These are phyloP conservation scores for Blastocystis sp. DNA, from an alignment of 352 stramenopile genomes.

Conservation along the genomic window DNA sequence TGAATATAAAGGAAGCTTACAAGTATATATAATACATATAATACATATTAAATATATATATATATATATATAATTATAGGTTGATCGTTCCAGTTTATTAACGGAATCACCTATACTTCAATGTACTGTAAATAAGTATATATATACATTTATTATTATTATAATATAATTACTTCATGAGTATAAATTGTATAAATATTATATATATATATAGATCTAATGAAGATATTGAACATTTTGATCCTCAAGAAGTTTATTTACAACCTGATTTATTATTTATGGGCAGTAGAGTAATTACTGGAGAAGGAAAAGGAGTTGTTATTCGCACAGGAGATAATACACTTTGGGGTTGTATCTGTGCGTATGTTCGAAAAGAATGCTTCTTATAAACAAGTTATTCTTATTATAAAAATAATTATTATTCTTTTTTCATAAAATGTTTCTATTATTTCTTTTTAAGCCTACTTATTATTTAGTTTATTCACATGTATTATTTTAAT, in stretches of 20 bases:
- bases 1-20: constrained; percentile 5
- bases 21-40: too few relatives aligned
- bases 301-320: constrained; percentile 15
- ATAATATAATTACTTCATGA: background rate
- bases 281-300: constrained; percentile 18
- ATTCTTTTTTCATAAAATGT: too few relatives aligned
- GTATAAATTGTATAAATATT: background rate
- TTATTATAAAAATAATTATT: too few relatives aligned
- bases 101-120: constrained; percentile 13
- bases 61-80: too few relatives aligned
- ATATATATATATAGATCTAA: too few relatives aligned
- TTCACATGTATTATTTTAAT: too few relatives aligned
- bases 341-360: constrained; percentile 18
- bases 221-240: too few relatives aligned
- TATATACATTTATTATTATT: background rate
- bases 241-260: too few relatives aligned
- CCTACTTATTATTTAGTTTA: too few relatives aligned
- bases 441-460: too few relatives aligned
- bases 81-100: constrained; percentile 25
- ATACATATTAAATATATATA: too few relatives aligned
- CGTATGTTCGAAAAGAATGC: constrained; percentile 13
- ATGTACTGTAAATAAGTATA: constrained; percentile 21
- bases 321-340: constrained; percentile 23
- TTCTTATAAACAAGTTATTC: too few relatives aligned
- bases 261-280: constrained; percentile 27